A percentile compares a stretch with the other conserved stretches of the same genome.
phyloP scores from a whole-genome alignment of 2,329 filamentous ascomycete genomes.

The Alternaria triticimaculans region DNA sequence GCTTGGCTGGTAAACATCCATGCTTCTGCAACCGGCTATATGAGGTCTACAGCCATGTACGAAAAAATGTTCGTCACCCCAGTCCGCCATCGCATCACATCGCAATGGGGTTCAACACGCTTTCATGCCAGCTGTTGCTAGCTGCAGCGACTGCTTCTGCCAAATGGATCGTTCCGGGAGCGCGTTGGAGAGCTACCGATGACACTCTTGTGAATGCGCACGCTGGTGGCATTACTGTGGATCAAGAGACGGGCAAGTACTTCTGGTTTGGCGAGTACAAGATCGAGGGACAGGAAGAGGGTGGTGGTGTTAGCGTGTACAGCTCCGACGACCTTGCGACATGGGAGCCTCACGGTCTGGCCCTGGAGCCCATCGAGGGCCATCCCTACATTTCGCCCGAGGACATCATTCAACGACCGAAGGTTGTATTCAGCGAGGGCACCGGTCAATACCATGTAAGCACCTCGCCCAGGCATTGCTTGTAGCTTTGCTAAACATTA shows the following conservation, averaged over 20 bases:
- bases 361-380: constrained; percentile 60
- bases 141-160: constrained; percentile 40
- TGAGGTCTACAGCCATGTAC: constrained; percentile 17
- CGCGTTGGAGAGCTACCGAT: constrained; percentile 66
- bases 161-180: constrained; percentile 68
- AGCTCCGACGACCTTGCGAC: constrained; percentile 67
- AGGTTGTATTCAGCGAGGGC: constrained; percentile 65
- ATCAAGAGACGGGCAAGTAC: constrained; percentile 61
- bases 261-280: constrained; percentile 71
- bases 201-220: constrained; percentile 68
- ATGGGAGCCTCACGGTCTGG: constrained; percentile 65
- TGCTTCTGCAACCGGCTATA: constrained; percentile 25
- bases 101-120: constrained; percentile 25
- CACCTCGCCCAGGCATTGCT: no score
- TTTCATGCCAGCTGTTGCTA: constrained; percentile 31
- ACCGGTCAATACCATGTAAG: constrained; percentile 64
- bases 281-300: constrained; percentile 63
- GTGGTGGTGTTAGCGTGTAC: constrained; percentile 64
- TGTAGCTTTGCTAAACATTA: background rate
- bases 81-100: background rate
- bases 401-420: constrained; percentile 67
- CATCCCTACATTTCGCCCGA: constrained; percentile 63
- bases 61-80: background rate
- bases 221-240: constrained; percentile 63
- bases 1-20: constrained; percentile 30